A percentile compares a stretch with the other conserved stretches of the same genome.
Conservation (phyloP, 768 basidiomycete genomes). For the Sarcomyxa edulis region DNA sequence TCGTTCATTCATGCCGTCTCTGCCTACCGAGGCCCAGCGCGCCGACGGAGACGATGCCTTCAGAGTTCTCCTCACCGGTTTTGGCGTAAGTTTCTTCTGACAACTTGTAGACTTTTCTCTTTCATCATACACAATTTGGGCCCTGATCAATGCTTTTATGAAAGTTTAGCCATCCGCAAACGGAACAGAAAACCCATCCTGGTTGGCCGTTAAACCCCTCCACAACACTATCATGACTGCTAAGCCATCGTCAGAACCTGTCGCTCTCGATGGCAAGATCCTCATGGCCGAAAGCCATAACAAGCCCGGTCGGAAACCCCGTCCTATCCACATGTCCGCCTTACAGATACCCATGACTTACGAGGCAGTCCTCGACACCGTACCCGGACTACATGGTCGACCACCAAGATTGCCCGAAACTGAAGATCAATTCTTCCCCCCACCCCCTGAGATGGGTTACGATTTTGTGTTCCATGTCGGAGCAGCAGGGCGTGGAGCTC, state of each 20-base stretch:
- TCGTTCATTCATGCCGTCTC: too few species aligned
- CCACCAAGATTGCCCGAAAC: conserved; percentile 47
- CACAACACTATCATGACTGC: conserved; percentile 48
- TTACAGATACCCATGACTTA: conserved; percentile 58
- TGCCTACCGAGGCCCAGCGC: too few species aligned
- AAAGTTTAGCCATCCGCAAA: conserved; percentile 45
- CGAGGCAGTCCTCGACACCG: conserved; percentile 44
- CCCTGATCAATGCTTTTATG: conserved; percentile 12
- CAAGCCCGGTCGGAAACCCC: conserved; percentile 13
- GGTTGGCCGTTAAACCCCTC: conserved; percentile 61
- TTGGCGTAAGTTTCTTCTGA: conserved; percentile 11
- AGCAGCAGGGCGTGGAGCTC: conserved; percentile 56
- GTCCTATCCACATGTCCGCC: conserved; percentile 54
- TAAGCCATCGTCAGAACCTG: conserved; percentile 25
- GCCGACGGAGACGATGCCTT: conserved; percentile 1
- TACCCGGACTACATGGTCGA: conserved; percentile 55
- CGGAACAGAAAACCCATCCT: conserved; percentile 60
- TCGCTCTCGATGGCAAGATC: conserved; percentile 17
- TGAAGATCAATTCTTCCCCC: conserved; percentile 23
- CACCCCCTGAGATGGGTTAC: conserved; percentile 45
- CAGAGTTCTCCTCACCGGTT: conserved; percentile 13
- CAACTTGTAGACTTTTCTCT: background rate
- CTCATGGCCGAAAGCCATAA: conserved; percentile 13
- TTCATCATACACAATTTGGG: conserved; percentile 9
- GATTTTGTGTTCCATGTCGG: conserved; percentile 73